Base-by-base conservation (phyloP, 495 filamentous ascomycete species). In the Penicillium arizonense region DNA sequence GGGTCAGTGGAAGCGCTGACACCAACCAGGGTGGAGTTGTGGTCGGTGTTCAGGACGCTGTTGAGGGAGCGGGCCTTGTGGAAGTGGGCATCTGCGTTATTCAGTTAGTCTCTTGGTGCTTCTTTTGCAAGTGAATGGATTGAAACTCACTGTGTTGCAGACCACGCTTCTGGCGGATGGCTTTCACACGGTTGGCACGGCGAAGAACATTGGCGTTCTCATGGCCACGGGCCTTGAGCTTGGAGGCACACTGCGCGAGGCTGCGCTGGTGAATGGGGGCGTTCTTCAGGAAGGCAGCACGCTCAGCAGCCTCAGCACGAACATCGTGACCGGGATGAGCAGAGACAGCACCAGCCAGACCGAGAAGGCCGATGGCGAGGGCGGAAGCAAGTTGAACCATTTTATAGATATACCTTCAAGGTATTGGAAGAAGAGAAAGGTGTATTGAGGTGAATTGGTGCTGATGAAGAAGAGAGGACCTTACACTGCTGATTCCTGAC, bases 281-380 rank as follows among this genome's bases (percentile, higher is more conserved):
- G 12, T 51, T 49, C 58, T 65, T 67, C 52, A 81, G 54, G 53
- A 72, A 77, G 0, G 62, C 59, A 26, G 67, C 66, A 42, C 73
- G 77, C 59, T 77, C 73, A 5, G 67, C 70, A 21, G 69, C 58
- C 53, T 80, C 77, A 20, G 69, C 65, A 42, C 59, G 60, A 56
- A 70, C 52, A 47, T 79, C 70, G 37, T 80, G 76, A 48, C 77
- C 77, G 3, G 77, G 77, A 42, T 80, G 77, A 23, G 74, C 73
- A 36, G 57, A 56, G 8, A 49, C 61, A 47, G 56, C 26, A 18
- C 40, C 48, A 18, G 50, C 40, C 20, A 63, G 37, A 26, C 53
- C 61, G 13, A 60, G 11, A 18, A 63, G 37, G 45, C 61, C 45
- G 44, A 48, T 37, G 5, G 51, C 41, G 12, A 63, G 33, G 41